Percentiles rank a stretch among this genome's conserved stretches.
Evolutionary conservation across 2,329 filamentous ascomycete genomes (phyloP).

Genomic region (Stagonosporopsis vannaccii): DNA sequence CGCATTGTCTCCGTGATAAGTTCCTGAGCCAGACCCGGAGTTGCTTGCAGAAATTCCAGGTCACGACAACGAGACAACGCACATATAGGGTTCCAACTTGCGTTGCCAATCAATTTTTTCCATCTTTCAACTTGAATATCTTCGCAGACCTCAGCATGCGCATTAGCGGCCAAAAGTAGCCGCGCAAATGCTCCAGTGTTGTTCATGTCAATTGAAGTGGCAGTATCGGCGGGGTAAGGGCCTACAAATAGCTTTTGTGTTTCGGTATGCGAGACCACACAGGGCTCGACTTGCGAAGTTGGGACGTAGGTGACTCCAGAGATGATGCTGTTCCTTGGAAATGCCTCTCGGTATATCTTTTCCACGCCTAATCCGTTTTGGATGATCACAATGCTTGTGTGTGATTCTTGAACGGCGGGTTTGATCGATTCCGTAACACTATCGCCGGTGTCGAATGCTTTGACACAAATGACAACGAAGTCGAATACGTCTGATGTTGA

Average conservation of each 20-base stretch:
- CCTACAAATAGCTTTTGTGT: background rate
- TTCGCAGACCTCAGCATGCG: background rate
- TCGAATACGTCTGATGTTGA: background rate
- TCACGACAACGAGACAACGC: background rate
- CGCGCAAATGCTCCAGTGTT: background rate
- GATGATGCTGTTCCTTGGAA: background rate
- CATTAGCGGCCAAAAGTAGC: background rate
- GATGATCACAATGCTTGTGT: background rate
- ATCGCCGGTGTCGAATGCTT: background rate
- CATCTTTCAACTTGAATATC: background rate
- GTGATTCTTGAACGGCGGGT: background rate
- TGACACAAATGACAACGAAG: background rate
- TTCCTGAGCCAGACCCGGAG: background rate
- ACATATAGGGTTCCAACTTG: background rate
- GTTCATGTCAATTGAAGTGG: background rate
- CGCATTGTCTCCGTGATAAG: background rate
- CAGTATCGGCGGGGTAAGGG: background rate
- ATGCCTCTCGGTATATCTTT: background rate
- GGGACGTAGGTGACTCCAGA: background rate
- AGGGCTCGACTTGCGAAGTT: background rate
- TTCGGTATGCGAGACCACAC: background rate
- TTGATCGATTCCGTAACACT: background rate
- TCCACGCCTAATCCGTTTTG: background rate
- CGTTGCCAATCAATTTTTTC: background rate
- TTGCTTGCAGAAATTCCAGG: background rate